phyloP scores from a whole-genome alignment of 2,329 filamentous ascomycete genomes.

The Colletotrichum viniferum region DNA sequence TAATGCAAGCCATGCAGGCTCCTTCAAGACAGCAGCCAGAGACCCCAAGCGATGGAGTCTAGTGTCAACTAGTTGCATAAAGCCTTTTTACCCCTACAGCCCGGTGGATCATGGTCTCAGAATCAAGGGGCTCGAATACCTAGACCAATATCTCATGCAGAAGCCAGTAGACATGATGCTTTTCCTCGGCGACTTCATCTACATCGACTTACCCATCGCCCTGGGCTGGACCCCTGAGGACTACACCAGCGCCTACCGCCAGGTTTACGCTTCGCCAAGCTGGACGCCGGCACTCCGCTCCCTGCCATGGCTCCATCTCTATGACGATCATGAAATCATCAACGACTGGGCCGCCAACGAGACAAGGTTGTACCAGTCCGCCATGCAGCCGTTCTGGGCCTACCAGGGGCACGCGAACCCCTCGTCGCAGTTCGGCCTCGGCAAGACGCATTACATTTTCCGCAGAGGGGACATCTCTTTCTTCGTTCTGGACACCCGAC shows the following conservation, averaged over 20 bases:
- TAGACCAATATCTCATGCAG: not conserved
- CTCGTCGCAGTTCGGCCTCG: constrained; percentile 40
- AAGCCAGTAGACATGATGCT: constrained; percentile 51
- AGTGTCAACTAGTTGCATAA: constrained; percentile 71
- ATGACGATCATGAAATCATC: constrained; percentile 74
- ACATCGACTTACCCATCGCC: constrained; percentile 57
- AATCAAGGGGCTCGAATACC: constrained; percentile 62
- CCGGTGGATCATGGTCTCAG: constrained; percentile 64
- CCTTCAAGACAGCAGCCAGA: constrained; percentile 59
- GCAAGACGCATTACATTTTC: constrained; percentile 69
- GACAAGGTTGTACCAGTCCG: constrained; percentile 64
- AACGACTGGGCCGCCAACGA: constrained; percentile 73
- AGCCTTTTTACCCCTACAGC: constrained; percentile 71
- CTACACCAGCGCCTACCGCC: constrained; percentile 53
- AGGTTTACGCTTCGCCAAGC: constrained; percentile 70
- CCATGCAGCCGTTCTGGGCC: constrained; percentile 66
- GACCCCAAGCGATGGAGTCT: constrained; percentile 48
- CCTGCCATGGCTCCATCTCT: constrained; percentile 72
- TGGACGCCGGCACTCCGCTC: constrained; percentile 49
- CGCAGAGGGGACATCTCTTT: constrained; percentile 67
- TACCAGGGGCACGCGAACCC: constrained; percentile 71
- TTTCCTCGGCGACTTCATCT: constrained; percentile 63
- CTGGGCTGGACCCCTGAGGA: constrained; percentile 22
- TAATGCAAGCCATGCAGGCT: constrained; percentile 65
- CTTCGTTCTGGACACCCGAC: constrained; percentile 72